These are phyloP conservation scores for Neurospora sp. DNA, from an alignment of 495 filamentous ascomycete genomes.

Conservation along the genomic window DNA sequence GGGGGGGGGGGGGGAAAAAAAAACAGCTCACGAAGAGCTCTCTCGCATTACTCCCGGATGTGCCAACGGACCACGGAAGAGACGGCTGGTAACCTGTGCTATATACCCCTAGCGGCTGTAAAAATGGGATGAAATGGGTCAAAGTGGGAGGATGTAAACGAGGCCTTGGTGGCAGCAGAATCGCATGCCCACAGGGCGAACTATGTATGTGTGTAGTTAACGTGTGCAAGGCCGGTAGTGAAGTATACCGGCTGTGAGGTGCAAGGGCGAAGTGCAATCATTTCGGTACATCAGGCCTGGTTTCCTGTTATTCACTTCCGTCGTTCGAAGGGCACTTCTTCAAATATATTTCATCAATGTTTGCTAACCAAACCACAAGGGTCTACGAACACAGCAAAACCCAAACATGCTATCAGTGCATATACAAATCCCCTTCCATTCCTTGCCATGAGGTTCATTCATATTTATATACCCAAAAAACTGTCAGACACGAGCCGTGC, in stretches of 20 bases:
- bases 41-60: not conserved
- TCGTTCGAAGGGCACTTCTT: not conserved
- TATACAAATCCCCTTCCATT: not conserved
- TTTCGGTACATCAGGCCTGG: not conserved
- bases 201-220: not conserved
- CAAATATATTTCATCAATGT: not conserved
- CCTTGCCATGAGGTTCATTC: not conserved
- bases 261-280: not conserved
- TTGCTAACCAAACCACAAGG: not conserved
- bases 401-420: not conserved
- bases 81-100: accelerated
- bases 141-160: not conserved
- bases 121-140: not conserved
- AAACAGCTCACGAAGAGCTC: not conserved
- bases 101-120: not conserved
- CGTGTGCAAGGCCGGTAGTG: not conserved
- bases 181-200: not conserved
- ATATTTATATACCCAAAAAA: not conserved
- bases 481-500: not conserved
- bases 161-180: not conserved
- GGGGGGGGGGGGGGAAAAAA: too few relatives aligned
- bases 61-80: not conserved
- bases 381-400: not conserved
- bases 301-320: not conserved
- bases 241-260: not conserved